Evolutionary conservation across 1,284 basidiomycete genomes (phyloP).

Genomic region (Trametes hirsuta): DNA sequence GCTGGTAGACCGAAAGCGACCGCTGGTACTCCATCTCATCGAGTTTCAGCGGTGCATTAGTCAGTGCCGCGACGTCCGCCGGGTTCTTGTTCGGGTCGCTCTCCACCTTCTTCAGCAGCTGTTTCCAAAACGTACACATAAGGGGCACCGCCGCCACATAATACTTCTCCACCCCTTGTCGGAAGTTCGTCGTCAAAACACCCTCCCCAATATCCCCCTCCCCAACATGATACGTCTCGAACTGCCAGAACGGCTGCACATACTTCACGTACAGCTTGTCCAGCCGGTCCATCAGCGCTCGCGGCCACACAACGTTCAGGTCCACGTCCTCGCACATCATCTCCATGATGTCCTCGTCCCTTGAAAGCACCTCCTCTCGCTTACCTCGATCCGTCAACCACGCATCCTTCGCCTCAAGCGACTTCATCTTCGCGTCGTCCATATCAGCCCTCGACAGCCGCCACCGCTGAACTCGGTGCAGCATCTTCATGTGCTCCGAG

Average conservation of each 20-base stretch:
- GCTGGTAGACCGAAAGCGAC: not conserved
- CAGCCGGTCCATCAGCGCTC: not conserved
- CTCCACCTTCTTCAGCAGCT: too few relatives aligned
- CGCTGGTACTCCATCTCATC: not conserved
- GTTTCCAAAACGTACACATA: not conserved
- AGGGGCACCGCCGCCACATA: not conserved
- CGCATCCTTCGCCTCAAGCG: not conserved
- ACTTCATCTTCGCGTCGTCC: not conserved
- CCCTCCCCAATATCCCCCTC: not conserved
- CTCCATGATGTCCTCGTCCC: not conserved
- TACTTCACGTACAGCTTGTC: not conserved
- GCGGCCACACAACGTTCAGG: not conserved
- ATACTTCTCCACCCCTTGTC: not conserved
- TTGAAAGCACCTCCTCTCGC: not conserved
- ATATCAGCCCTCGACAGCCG: not conserved
- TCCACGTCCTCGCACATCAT: not conserved
- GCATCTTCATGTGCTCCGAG: not conserved
- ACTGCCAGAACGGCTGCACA: not conserved
- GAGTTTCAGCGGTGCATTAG: too few relatives aligned
- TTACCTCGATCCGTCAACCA: not conserved
- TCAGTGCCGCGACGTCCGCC: too few relatives aligned
- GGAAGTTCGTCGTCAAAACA: not conserved
- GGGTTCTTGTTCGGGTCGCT: too few relatives aligned
- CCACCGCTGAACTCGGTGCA: not conserved
- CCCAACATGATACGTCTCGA: not conserved